Conservation (phyloP, 768 basidiomycete genomes). For the Crassisporium funariophilum region DNA sequence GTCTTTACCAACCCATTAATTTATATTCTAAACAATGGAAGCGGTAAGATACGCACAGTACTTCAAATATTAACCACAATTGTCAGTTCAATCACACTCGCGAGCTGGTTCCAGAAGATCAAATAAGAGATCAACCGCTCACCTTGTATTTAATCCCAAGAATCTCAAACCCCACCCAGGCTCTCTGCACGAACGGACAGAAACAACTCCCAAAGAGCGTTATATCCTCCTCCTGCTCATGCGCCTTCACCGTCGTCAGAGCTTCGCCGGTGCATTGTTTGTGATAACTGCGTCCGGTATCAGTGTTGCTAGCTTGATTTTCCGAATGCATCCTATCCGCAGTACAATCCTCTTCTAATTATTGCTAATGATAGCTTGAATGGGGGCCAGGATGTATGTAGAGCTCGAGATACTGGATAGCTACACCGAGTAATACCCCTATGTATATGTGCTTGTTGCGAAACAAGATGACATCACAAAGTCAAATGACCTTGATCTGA, state of each 20-base stretch:
- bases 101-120: too few relatives aligned
- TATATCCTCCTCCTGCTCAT: slow-evolving; percentile 50
- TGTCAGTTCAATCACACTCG: too few relatives aligned
- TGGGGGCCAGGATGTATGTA: too few relatives aligned
- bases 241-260: slow-evolving; percentile 54
- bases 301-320: slow-evolving; percentile 13
- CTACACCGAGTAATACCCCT: too few relatives aligned
- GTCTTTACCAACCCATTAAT: slow-evolving; percentile 38
- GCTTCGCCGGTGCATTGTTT: slow-evolving; percentile 49
- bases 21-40: slow-evolving; percentile 12
- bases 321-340: slow-evolving; percentile 2
- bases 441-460: too few relatives aligned
- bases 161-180: slow-evolving; percentile 75
- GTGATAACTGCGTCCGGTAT: slow-evolving; percentile 36
- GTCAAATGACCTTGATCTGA: too few relatives aligned
- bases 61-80: slow-evolving; percentile 4
- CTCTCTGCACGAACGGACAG: slow-evolving; percentile 83
- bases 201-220: slow-evolving; percentile 75
- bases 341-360: too few relatives aligned
- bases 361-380: too few relatives aligned
- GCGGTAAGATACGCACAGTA: slow-evolving; percentile 25
- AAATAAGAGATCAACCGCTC: slow-evolving; percentile 9
- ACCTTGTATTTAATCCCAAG: slow-evolving; percentile 74
- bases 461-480: too few relatives aligned
- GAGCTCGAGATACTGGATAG: too few relatives aligned